A percentile compares a stretch with the other conserved stretches of the same genome.
Conservation (phyloP, 768 basidiomycete genomes). For the Auriculariales sp. region DNA sequence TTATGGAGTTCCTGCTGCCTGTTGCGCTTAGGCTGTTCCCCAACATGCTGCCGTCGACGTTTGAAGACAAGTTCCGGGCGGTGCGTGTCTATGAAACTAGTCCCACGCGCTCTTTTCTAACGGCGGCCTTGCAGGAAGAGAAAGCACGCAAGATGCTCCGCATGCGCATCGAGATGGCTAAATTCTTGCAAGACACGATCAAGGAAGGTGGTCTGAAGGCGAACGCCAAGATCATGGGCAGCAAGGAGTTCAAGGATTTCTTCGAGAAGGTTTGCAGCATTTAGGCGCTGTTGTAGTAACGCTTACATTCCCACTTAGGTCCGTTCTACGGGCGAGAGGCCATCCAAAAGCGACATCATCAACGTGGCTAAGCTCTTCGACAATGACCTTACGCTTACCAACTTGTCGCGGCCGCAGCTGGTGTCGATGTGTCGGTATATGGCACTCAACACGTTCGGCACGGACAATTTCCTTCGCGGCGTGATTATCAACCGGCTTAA, state of each 20-base stretch:
- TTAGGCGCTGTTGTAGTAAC: not conserved
- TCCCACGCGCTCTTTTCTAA: not conserved
- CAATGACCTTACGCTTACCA: constrained; percentile 95
- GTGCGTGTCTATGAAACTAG: constrained; percentile 27
- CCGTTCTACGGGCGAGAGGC: constrained; percentile 88
- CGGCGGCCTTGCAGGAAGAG: constrained; percentile 53
- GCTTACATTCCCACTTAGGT: constrained; percentile 29
- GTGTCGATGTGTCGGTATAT: constrained; percentile 97
- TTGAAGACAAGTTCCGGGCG: constrained; percentile 92
- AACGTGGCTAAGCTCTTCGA: constrained; percentile 95
- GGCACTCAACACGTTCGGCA: constrained; percentile 96
- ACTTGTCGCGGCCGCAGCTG: constrained; percentile 93
- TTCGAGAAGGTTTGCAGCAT: constrained; percentile 69
- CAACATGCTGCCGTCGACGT: constrained; percentile 96
- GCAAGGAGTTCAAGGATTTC: constrained; percentile 96
- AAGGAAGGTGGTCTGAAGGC: constrained; percentile 88
- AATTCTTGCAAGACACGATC: constrained; percentile 95
- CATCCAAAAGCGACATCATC: constrained; percentile 77
- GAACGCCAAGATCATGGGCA: constrained; percentile 83
- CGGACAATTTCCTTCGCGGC: constrained; percentile 93
- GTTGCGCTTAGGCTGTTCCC: constrained; percentile 96
- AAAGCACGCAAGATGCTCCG: constrained; percentile 92
- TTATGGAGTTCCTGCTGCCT: constrained; percentile 95
- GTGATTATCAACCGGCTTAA: constrained; percentile 73
- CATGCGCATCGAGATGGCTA: constrained; percentile 95